Percentiles rank a stretch among this genome's conserved stretches.
phyloP scores from a whole-genome alignment of 2,329 filamentous ascomycete genomes.

The Mycosphaerella arachidis region DNA sequence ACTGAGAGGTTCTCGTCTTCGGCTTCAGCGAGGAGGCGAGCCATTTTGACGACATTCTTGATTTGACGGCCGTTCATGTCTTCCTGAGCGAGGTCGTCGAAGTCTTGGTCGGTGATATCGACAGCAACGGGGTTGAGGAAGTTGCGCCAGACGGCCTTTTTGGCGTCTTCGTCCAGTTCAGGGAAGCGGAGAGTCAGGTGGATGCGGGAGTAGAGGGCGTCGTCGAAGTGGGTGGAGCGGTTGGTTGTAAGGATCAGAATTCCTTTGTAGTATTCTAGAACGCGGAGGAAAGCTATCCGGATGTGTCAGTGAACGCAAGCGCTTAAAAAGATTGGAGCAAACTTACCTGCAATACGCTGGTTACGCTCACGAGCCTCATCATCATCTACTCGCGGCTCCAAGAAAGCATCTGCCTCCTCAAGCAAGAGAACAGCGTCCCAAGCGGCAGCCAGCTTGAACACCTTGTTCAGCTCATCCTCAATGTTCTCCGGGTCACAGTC shows the following conservation, averaged over 20 bases:
- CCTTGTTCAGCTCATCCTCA: slow-evolving; percentile 42
- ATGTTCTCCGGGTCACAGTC: slow-evolving; percentile 28
- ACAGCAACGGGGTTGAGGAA: slow-evolving; percentile 44
- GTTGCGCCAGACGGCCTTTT: slow-evolving; percentile 69
- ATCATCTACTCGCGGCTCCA: slow-evolving; percentile 37
- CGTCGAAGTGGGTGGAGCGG: slow-evolving; percentile 34
- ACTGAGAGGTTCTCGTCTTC: background rate
- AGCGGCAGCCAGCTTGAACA: slow-evolving; percentile 44
- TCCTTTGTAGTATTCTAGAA: slow-evolving; percentile 34
- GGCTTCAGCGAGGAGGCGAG: background rate
- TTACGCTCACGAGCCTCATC: slow-evolving; percentile 41
- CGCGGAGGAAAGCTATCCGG: slow-evolving; percentile 34
- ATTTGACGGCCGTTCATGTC: background rate
- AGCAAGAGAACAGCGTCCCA: slow-evolving; percentile 52
- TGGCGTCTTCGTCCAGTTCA: slow-evolving; percentile 6
- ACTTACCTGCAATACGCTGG: slow-evolving; percentile 29
- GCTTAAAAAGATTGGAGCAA: background rate
- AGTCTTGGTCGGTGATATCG: background rate
- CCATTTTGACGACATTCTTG: slow-evolving; percentile 1
- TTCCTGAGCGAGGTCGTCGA: background rate
- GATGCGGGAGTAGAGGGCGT: slow-evolving; percentile 34
- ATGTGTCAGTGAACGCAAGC: slow-evolving; percentile 6
- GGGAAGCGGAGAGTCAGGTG: slow-evolving; percentile 28
- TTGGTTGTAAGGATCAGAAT: slow-evolving; percentile 40
- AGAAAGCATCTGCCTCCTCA: slow-evolving; percentile 48